A percentile compares a stretch with the other conserved stretches of the same genome.
Evolutionary conservation across 2,329 filamentous ascomycete genomes (phyloP).

Genomic region (Domatiomyces catenatus): DNA sequence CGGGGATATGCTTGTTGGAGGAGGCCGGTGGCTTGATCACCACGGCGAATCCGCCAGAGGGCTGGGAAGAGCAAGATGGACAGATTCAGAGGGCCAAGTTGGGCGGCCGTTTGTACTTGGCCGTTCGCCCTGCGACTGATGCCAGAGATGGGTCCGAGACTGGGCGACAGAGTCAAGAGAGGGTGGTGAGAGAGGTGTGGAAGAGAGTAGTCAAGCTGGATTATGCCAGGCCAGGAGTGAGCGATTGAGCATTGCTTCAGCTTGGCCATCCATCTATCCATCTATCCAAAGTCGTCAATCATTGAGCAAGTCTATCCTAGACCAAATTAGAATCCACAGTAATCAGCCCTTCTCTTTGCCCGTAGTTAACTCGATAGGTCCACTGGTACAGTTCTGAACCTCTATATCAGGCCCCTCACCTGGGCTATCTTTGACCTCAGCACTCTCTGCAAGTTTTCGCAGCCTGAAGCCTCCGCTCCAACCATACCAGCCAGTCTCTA

Average conservation of each 20-base stretch:
- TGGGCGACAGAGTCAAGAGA: slow-evolving; percentile 51
- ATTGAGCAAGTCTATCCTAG: background rate
- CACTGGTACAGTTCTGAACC: background rate
- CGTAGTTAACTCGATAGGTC: background rate
- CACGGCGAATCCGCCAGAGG: slow-evolving; percentile 53
- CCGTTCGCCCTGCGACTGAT: slow-evolving; percentile 53
- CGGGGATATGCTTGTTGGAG: slow-evolving; percentile 55
- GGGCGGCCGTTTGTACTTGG: slow-evolving; percentile 55
- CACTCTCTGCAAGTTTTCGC: slow-evolving; percentile 7
- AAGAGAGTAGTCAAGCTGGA: slow-evolving; percentile 49
- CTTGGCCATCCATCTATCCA: background rate
- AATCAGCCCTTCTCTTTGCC: background rate
- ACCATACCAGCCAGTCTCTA: slow-evolving; percentile 43
- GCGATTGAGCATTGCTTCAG: background rate
- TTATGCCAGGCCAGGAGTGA: slow-evolving; percentile 48
- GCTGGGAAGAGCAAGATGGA: slow-evolving; percentile 33
- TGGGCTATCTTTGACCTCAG: background rate
- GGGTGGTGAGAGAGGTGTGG: slow-evolving; percentile 59
- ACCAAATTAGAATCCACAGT: background rate
- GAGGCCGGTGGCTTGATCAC: slow-evolving; percentile 63
- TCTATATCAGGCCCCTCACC: background rate
- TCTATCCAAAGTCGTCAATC: background rate
- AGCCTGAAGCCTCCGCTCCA: slow-evolving; percentile 45
- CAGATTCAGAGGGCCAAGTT: slow-evolving; percentile 36
- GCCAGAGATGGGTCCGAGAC: slow-evolving; percentile 39